Percentiles rank a stretch among this genome's conserved stretches.
phyloP scores from a whole-genome alignment of 2,329 filamentous ascomycete genomes.

The Phialophora chinensis region DNA sequence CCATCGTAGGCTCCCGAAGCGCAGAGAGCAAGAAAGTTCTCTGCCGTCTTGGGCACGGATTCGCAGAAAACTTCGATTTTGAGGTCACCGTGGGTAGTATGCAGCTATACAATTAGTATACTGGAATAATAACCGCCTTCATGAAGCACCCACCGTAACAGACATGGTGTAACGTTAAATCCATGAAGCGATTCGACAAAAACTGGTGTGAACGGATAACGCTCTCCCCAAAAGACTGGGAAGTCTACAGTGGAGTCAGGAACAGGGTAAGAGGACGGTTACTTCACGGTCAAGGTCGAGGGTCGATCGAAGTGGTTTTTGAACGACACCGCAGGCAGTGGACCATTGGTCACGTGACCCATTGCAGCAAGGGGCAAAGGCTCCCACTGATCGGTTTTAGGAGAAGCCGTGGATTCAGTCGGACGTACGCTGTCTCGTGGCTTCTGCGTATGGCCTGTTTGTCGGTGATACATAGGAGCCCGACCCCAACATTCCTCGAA shows the following conservation, averaged over 20 bases:
- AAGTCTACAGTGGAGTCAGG: neutral
- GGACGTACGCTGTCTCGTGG: neutral
- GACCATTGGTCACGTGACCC: neutral
- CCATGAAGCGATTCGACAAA: conserved; percentile 15
- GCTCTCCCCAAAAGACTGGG: neutral
- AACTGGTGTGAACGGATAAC: neutral
- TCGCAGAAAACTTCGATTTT: conserved; percentile 98
- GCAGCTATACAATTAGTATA: conserved; percentile 57
- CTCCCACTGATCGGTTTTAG: neutral
- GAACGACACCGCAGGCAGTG: neutral
- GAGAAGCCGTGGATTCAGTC: neutral
- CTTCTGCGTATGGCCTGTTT: neutral
- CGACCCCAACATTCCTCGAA: neutral
- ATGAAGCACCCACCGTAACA: conserved; percentile 33
- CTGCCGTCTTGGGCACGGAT: conserved; percentile 87
- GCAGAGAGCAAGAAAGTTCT: conserved; percentile 73
- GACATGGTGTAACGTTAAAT: conserved; percentile 33
- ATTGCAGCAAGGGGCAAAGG: neutral
- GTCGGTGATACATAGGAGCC: neutral
- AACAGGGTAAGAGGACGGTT: neutral
- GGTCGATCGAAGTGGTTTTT: neutral
- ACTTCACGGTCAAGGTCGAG: neutral
- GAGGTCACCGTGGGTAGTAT: conserved; percentile 86
- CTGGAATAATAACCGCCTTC: neutral
- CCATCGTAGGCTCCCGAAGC: conserved; percentile 65